Conservation (phyloP, 345 rosid species). For the Citrus cavaleriei region DNA sequence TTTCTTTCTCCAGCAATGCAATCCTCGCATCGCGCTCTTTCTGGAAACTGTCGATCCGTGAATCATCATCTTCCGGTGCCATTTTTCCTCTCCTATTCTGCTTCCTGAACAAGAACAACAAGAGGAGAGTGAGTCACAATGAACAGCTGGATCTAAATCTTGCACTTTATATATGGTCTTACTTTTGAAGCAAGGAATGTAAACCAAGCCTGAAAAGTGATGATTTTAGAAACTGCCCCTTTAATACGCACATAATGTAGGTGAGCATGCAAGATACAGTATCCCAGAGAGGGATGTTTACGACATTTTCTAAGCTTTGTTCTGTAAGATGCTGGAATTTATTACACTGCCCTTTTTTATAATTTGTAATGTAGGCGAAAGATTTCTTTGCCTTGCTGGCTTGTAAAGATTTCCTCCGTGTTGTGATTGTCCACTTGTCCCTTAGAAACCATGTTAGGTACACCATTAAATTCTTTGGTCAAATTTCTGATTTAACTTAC, state of each 20-base stretch:
- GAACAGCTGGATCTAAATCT: conserved; percentile 15
- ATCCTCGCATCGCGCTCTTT: conserved; percentile 63
- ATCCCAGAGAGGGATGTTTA: conserved; percentile 16
- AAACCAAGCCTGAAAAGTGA: conserved; percentile 24
- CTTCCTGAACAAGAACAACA: conserved; percentile 10
- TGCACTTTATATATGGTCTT: conserved; percentile 20
- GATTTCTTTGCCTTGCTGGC: conserved; percentile 22
- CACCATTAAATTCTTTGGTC: conserved; percentile 34
- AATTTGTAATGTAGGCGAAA: conserved; percentile 14
- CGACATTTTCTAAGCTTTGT: conserved; percentile 1
- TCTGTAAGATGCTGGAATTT: not conserved
- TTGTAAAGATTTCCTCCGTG: conserved; percentile 7
- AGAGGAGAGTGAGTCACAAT: not conserved
- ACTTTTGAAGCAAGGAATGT: conserved; percentile 37
- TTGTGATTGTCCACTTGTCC: conserved; percentile 17
- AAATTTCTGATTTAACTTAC: not conserved
- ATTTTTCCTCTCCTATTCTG: conserved; percentile 26
- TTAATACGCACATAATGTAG: conserved; percentile 10
- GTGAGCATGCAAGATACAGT: not conserved
- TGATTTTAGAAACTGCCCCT: conserved; percentile 19
- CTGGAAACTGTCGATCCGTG: conserved; percentile 50
- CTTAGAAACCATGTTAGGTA: conserved; percentile 41
- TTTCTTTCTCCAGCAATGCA: conserved; percentile 70
- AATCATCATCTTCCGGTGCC: conserved; percentile 48
- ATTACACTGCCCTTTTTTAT: conserved; percentile 1